Percentiles rank a stretch among this genome's conserved stretches.
Evolutionary conservation across 2,329 filamentous ascomycete species (phyloP).

Genomic region (Colletotrichum sp.): DNA sequence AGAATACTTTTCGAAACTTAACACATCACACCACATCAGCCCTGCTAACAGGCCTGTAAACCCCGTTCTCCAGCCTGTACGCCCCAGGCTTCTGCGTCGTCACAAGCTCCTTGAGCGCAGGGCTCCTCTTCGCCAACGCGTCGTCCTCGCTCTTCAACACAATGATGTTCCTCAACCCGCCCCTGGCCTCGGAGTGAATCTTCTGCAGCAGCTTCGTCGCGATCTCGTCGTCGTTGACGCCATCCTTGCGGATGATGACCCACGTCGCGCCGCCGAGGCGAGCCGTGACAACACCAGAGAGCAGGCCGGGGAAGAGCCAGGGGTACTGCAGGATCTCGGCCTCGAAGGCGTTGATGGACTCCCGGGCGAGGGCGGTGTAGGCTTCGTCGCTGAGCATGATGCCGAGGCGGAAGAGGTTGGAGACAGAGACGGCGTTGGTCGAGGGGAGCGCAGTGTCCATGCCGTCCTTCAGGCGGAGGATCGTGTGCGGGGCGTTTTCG

Average conservation of each 20-base stretch:
- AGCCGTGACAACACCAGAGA: slow-evolving; percentile 76
- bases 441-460: slow-evolving; percentile 94
- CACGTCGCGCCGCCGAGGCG: slow-evolving; percentile 67
- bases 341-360: slow-evolving; percentile 85
- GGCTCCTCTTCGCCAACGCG: slow-evolving; percentile 26
- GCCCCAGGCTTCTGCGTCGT: slow-evolving; percentile 11
- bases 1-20: neutral
- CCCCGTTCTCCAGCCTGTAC: slow-evolving; percentile 25
- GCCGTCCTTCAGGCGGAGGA: slow-evolving; percentile 90
- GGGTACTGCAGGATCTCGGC: slow-evolving; percentile 92
- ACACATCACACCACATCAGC: slow-evolving; percentile 17
- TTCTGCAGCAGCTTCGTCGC: slow-evolving; percentile 17
- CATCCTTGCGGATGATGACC: slow-evolving; percentile 24
- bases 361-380: slow-evolving; percentile 69
- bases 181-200: slow-evolving; percentile 28
- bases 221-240: slow-evolving; percentile 6
- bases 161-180: slow-evolving; percentile 31
- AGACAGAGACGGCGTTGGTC: slow-evolving; percentile 84
- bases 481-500: slow-evolving; percentile 66
- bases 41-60: slow-evolving; percentile 21
- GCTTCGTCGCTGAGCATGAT: slow-evolving; percentile 69
- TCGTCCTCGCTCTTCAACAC: slow-evolving; percentile 17
- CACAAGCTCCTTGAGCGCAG: slow-evolving; percentile 23
- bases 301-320: slow-evolving; percentile 84
- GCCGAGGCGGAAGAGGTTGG: slow-evolving; percentile 84